Percentiles rank a stretch among this genome's conserved stretches.
phyloP scores from a whole-genome alignment of 371 early-diverging fungal species.

The Thermomucor indicae-seudaticae region DNA sequence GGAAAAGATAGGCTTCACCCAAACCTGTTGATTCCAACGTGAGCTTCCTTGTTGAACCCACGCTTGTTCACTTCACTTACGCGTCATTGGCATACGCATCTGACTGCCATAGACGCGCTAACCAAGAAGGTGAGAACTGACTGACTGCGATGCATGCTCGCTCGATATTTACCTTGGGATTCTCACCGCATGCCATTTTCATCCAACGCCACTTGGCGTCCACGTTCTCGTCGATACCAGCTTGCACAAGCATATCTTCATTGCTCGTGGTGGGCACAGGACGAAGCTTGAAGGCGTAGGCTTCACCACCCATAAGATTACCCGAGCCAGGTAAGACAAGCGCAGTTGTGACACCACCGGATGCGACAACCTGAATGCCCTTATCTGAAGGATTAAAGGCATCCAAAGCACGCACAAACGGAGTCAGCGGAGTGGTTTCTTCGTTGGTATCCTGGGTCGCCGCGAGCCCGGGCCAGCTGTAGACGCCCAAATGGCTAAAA shows the following conservation, averaged over 20 bases:
- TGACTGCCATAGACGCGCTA: conserved; percentile 9
- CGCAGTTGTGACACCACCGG: conserved; percentile 74
- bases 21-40: conserved; percentile 48
- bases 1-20: conserved; percentile 70
- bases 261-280: conserved; percentile 44
- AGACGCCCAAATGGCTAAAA: conserved; percentile 53
- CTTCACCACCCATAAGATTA: conserved; percentile 78
- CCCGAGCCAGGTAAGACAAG: conserved; percentile 71
- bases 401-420: conserved; percentile 55
- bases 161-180: conserved; percentile 49
- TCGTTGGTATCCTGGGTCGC: conserved; percentile 67
- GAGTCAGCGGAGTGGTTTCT: conserved; percentile 51
- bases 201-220: conserved; percentile 59
- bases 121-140: too few relatives aligned
- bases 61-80: conserved; percentile 7
- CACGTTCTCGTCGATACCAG: conserved; percentile 27
- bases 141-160: background rate
- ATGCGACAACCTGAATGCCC: conserved; percentile 58
- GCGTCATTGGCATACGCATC: conserved; percentile 31
- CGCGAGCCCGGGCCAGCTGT: conserved; percentile 54
- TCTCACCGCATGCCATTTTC: conserved; percentile 84
- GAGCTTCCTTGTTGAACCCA: background rate
- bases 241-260: conserved; percentile 63
- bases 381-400: conserved; percentile 57
- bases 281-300: conserved; percentile 59